A percentile compares a stretch with the other conserved stretches of the same genome.
phyloP scores from a whole-genome alignment of 1,284 basidiomycete species.

The Mycena sp. region DNA sequence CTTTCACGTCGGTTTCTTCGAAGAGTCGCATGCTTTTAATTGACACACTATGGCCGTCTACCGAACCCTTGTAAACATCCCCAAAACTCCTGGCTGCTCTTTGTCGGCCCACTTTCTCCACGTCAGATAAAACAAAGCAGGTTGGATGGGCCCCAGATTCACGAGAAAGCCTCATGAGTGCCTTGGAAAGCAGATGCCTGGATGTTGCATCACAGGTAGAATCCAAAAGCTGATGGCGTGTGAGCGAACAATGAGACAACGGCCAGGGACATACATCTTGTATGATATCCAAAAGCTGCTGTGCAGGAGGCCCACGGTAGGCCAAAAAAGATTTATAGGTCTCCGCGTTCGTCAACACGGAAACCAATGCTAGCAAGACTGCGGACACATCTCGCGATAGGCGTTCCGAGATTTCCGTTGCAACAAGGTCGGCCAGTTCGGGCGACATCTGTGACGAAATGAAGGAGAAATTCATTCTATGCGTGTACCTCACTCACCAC shows the following conservation, averaged over 20 bases:
- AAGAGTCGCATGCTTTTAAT: slow-evolving; percentile 28
- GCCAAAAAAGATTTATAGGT: slow-evolving; percentile 1
- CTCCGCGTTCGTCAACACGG: neutral
- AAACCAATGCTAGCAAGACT: neutral
- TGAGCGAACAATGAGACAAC: neutral
- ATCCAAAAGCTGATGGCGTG: slow-evolving; percentile 18
- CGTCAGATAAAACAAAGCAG: slow-evolving; percentile 13
- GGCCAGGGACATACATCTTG: slow-evolving; percentile 21
- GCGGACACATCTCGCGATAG: neutral
- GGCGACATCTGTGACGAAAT: neutral
- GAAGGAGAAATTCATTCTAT: neutral
- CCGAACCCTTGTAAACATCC: slow-evolving; percentile 16
- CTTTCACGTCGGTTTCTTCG: slow-evolving; percentile 11
- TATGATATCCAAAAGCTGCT: slow-evolving; percentile 23
- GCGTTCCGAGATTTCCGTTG: neutral
- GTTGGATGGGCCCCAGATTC: slow-evolving; percentile 17
- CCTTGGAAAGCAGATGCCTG: slow-evolving; percentile 15
- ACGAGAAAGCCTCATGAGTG: slow-evolving; percentile 19
- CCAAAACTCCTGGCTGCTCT: slow-evolving; percentile 15
- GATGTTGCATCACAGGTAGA: neutral
- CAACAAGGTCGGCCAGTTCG: too few relatives aligned
- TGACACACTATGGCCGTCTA: slow-evolving; percentile 11
- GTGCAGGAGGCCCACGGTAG: neutral
- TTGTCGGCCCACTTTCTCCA: slow-evolving; percentile 18
- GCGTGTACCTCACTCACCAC: neutral